Evolutionary conservation across 768 basidiomycete genomes (phyloP).

Genomic region (Boletus subcaerulescens): DNA sequence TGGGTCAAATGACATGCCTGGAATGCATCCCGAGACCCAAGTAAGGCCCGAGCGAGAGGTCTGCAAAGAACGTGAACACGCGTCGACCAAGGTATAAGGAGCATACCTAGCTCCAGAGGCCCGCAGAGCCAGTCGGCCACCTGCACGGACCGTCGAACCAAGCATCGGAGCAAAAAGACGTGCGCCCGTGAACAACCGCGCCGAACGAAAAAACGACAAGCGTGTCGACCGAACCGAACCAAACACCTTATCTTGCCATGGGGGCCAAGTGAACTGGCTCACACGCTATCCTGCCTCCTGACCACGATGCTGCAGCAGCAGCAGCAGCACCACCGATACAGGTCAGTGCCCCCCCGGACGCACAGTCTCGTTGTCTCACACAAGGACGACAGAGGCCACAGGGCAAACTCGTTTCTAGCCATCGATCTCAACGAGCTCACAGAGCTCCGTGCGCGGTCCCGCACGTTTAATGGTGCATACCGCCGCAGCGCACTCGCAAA

Average conservation of each 20-base stretch:
- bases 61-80: slow-evolving; percentile 19
- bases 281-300: slow-evolving; percentile 5
- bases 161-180: slow-evolving; percentile 16
- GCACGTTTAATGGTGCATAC: slow-evolving; percentile 85
- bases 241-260: not conserved
- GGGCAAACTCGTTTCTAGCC: slow-evolving; percentile 49
- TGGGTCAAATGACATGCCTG: slow-evolving; percentile 17
- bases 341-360: slow-evolving; percentile 11
- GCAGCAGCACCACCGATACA: slow-evolving; percentile 14
- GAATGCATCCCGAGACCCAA: slow-evolving; percentile 9
- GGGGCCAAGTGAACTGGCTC: slow-evolving; percentile 16
- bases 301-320: slow-evolving; percentile 13
- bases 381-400: slow-evolving; percentile 33
- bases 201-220: slow-evolving; percentile 1
- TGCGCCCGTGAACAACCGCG: not conserved
- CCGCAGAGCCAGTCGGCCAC: slow-evolving; percentile 25
- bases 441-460: slow-evolving; percentile 74
- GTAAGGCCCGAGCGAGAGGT: slow-evolving; percentile 6
- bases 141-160: slow-evolving; percentile 16
- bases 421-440: slow-evolving; percentile 58
- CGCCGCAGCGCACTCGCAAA: slow-evolving; percentile 70
- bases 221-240: slow-evolving; percentile 14
- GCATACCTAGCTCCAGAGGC: slow-evolving; percentile 21
- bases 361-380: not conserved
- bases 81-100: not conserved